These are phyloP conservation scores for Ananas comosus DNA, from an alignment of 176 grass and related monocot species.

Conservation along the genomic window DNA sequence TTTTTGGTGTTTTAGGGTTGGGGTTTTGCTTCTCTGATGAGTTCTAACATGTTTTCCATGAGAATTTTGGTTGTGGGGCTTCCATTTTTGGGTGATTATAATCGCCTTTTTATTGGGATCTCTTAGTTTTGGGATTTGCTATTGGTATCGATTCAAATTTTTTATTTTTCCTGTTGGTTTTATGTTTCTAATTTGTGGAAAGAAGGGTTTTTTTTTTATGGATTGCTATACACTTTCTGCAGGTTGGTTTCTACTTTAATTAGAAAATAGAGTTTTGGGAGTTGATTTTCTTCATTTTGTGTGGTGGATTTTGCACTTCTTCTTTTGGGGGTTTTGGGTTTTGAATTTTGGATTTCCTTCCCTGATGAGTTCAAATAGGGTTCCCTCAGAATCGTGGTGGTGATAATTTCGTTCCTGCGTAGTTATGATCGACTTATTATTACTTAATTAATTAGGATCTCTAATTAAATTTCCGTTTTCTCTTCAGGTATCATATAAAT, in stretches of 20 bases:
- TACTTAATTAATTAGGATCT: no score
- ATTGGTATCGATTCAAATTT: not conserved
- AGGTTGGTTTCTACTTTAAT: no score
- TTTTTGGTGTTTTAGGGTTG: not conserved
- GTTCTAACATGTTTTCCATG: not conserved
- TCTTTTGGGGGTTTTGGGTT: not conserved
- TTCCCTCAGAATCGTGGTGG: no score
- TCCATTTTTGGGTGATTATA: not conserved
- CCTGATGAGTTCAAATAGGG: not conserved
- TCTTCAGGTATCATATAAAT: no score
- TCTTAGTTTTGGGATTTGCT: not conserved
- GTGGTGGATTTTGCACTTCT: no score
- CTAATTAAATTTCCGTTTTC: no score
- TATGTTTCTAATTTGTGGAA: not conserved
- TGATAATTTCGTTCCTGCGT: no score
- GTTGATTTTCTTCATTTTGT: no score
- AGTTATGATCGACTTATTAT: no score
- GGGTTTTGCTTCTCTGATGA: slow-evolving; percentile 1
- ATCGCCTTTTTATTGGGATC: not conserved
- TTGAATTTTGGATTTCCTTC: not conserved
- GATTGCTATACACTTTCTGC: no score
- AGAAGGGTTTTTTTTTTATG: not conserved
- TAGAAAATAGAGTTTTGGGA: no score
- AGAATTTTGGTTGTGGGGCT: not conserved
- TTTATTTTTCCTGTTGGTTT: not conserved